Conservation (phyloP, 179 eudicot genomes). For the Drosera spatulata region DNA sequence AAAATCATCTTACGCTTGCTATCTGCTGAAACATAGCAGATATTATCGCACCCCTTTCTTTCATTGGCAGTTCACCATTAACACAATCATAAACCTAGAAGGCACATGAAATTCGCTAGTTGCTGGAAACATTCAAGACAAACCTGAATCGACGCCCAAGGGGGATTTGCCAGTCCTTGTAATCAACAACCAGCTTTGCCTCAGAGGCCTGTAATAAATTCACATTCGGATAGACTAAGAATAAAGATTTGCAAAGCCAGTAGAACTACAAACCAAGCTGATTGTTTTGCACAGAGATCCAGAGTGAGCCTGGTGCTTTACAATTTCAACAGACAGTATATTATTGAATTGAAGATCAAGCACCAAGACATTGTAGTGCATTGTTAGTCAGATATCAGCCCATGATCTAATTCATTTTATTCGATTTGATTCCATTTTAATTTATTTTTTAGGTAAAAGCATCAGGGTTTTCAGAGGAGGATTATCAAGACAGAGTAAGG, state of each 20-base stretch:
- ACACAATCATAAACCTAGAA: no score
- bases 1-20: no score
- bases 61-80: no score
- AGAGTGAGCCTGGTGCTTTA: background rate
- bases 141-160: conserved; percentile 98
- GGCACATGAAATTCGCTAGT: no score
- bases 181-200: conserved; percentile 69
- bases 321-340: background rate
- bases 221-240: background rate
- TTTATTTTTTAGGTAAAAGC: no score
- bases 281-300: no score
- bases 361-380: background rate
- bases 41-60: no score
- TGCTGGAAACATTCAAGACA: conserved; percentile 2
- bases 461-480: background rate
- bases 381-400: no score
- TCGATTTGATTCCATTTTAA: no score
- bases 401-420: no score
- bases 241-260: background rate
- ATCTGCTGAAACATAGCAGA: no score
- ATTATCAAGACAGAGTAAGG: background rate
- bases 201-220: conserved; percentile 59
- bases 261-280: background rate
- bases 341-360: background rate
- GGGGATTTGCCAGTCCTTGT: conserved; percentile 99